These are phyloP conservation scores for Angophora floribunda DNA, from an alignment of 345 rosid species.

Conservation along the genomic window DNA sequence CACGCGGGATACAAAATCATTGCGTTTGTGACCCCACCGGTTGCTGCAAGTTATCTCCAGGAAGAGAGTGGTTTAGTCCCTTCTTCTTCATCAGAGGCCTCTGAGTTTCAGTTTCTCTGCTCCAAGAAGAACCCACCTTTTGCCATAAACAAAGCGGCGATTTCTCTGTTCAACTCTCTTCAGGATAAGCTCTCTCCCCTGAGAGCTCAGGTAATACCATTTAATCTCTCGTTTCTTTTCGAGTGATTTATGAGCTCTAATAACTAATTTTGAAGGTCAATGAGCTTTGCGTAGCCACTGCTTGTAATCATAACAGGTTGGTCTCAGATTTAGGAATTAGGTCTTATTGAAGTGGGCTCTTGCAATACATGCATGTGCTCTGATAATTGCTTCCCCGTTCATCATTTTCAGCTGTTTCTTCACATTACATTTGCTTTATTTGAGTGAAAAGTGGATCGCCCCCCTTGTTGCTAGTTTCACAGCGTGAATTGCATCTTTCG, in stretches of 20 bases:
- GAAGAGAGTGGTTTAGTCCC: constrained; percentile 7
- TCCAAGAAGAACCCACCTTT: constrained; percentile 15
- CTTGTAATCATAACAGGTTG: neutral
- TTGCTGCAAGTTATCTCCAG: neutral
- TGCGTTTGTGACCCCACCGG: constrained; percentile 31
- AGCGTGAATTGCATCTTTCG: neutral
- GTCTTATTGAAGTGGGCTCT: neutral
- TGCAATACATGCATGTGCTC: neutral
- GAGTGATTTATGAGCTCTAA: neutral
- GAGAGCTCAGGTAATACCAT: constrained; percentile 17
- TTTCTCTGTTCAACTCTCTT: constrained; percentile 18
- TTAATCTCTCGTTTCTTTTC: neutral
- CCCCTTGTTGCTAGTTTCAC: neutral
- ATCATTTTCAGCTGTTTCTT: neutral
- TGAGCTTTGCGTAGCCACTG: neutral
- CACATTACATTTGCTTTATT: neutral
- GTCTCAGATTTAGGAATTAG: neutral
- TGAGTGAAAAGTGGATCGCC: neutral
- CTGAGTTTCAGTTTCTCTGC: constrained; percentile 27
- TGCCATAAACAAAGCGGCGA: constrained; percentile 30
- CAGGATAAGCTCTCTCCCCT: constrained; percentile 13
- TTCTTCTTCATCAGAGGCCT: constrained; percentile 15
- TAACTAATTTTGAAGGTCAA: neutral
- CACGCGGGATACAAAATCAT: constrained; percentile 5
- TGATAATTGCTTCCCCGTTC: neutral